Evolutionary conservation across 2,329 filamentous ascomycete species (phyloP), one percentile per base, ranked within the genome.

Genomic region (Aspergillus carbonarius): DNA sequence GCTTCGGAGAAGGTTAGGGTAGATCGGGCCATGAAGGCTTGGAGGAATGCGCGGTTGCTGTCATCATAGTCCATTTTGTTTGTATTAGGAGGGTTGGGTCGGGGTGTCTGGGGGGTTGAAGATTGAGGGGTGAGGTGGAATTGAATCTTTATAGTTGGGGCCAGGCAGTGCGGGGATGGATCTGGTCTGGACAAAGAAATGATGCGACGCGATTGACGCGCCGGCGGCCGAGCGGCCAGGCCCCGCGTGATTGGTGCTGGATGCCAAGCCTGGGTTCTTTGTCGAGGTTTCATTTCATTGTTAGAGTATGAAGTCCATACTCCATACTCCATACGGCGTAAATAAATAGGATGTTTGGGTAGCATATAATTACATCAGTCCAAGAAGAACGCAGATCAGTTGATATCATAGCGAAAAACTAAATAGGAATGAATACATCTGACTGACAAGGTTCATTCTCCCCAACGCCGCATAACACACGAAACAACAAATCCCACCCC

Each of bases 31-130:
- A 97, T 82, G 65, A 99, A 87, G 50, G 91, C 90, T 76, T 99
- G 95, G 0, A 98, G 81, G 70, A 99, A 96, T 8, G 93, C 93
- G 58, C 92, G 88, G 73, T 97, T 90, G 61, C 82, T 83, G 71
- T 96, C 81, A 67, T 82, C 78, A 68, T 87, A 88, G 58, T 8
- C 67, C 64, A 25, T 56, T 56, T 32, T 65, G 66, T 32, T 68
- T 30, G 4, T 3, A 10, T n/a, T 23, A n/a, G n/a, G n/a, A 17
- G 13, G 9, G 35, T 18, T 32, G 50, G n/a, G n/a, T n/a, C n/a
- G n/a, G n/a, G n/a, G n/a, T n/a, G n/a, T n/a, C n/a, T n/a, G n/a
- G n/a, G 42, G 23, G 2, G 20, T 27, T 23, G 42, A 9, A 4
- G 23, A 23, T 23, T 23, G 23, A 5, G n/a, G n/a, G n/a, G n/a